Conservation (phyloP, 73 alveolate species). For the Urostyla sp. region DNA sequence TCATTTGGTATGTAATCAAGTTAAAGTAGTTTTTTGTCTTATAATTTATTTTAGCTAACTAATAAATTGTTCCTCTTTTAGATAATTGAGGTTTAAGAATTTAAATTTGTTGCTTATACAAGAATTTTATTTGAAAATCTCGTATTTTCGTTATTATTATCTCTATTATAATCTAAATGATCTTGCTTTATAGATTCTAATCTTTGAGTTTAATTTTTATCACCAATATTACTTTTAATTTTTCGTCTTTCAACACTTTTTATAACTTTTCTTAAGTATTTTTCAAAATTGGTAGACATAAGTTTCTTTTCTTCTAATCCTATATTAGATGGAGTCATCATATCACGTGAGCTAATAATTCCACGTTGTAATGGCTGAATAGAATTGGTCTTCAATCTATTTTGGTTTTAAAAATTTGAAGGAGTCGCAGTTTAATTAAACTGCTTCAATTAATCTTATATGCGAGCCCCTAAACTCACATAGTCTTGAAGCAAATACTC, state of each 20-base stretch:
- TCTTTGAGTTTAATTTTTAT: conserved; percentile 7
- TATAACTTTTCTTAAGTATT: conserved; percentile 25
- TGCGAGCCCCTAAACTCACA: conserved; percentile 12
- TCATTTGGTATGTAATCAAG: not conserved
- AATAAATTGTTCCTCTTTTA: not conserved
- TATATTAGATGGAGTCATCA: not conserved
- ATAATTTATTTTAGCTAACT: not conserved
- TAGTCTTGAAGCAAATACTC: conserved; percentile 21
- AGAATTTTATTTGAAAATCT: conserved; percentile 10
- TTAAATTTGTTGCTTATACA: not conserved
- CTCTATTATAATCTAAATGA: not conserved
- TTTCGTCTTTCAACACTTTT: conserved; percentile 37
- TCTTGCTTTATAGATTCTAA: not conserved
- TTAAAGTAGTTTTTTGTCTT: not conserved
- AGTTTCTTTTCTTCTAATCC: not conserved
- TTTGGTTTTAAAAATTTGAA: not conserved
- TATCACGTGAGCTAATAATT: too few species aligned
- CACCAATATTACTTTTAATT: conserved; percentile 12
- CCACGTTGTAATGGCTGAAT: not conserved
- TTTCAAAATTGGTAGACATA: not conserved
- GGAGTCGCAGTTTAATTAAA: not conserved
- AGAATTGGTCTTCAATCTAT: not conserved
- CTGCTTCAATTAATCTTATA: conserved; percentile 2
- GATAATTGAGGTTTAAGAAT: not conserved
- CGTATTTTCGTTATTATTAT: not conserved